Percentiles rank a stretch among this genome's conserved stretches.
Evolutionary conservation across 352 stramenopile genomes (phyloP).

Genomic region (Pythium biforme): DNA sequence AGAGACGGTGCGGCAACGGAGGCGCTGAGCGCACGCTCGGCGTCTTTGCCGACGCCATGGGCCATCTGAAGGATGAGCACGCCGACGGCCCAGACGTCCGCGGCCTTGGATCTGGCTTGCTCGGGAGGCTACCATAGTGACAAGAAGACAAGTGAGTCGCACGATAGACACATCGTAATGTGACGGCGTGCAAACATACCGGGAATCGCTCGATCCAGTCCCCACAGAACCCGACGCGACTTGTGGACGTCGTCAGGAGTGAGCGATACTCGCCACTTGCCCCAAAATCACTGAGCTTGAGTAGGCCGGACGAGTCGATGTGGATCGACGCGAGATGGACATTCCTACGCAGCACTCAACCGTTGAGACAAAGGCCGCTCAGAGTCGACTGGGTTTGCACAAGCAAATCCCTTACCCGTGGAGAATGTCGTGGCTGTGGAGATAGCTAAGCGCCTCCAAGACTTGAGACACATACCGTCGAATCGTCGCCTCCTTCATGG

Average conservation of each 20-base stretch:
- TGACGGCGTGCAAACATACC: neutral
- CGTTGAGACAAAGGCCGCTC: neutral
- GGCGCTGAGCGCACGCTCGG: neutral
- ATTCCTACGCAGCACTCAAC: constrained; percentile 33
- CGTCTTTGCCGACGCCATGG: constrained; percentile 22
- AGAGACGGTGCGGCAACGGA: constrained; percentile 12
- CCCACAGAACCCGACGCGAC: neutral
- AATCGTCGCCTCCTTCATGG: constrained; percentile 74
- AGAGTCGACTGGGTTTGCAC: neutral
- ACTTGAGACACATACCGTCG: constrained; percentile 65
- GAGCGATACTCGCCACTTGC: constrained; percentile 9
- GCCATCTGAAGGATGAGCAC: constrained; percentile 57
- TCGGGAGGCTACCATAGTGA: constrained; percentile 19
- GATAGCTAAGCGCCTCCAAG: constrained; percentile 44
- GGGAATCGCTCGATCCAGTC: constrained; percentile 27
- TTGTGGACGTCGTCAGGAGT: neutral
- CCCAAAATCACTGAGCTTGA: constrained; percentile 61
- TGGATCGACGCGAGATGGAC: constrained; percentile 46
- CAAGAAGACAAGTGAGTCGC: no score
- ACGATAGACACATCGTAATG: no score
- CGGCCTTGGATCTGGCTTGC: constrained; percentile 25
- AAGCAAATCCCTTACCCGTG: constrained; percentile 41
- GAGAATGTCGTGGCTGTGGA: constrained; percentile 43
- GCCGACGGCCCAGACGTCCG: constrained; percentile 57
- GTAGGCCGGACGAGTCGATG: constrained; percentile 58